Evolutionary conservation across 805 yeast genomes (phyloP).

Genomic region (Candida anglica): DNA sequence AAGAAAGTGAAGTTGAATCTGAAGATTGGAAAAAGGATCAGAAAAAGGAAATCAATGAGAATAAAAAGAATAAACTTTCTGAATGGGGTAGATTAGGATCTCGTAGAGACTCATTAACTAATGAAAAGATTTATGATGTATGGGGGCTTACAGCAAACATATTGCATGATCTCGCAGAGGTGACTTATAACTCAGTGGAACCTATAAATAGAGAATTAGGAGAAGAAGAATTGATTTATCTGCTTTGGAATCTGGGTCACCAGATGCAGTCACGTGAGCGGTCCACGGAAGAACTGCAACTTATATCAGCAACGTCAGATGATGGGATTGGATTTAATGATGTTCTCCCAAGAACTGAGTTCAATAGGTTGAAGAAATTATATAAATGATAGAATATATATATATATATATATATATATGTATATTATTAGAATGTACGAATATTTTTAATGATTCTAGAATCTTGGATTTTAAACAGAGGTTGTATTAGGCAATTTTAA

Average conservation of each 20-base stretch:
- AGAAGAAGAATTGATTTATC: constrained; percentile 63
- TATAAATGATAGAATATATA: constrained; percentile 27
- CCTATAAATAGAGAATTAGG: constrained; percentile 36
- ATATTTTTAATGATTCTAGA: too few species aligned
- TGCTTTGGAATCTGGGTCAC: constrained; percentile 48
- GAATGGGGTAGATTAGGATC: constrained; percentile 40
- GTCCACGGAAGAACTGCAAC: constrained; percentile 48
- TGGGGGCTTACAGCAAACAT: constrained; percentile 86
- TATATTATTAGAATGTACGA: background rate
- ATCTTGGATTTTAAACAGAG: too few species aligned
- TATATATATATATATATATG: too few species aligned
- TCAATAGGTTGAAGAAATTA: constrained; percentile 35
- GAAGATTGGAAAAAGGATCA: background rate
- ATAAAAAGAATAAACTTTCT: constrained; percentile 11
- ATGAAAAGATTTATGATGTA: constrained; percentile 58
- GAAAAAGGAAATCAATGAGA: constrained; percentile 5
- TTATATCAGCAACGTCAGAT: constrained; percentile 35
- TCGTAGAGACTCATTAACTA: constrained; percentile 30
- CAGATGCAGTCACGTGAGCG: constrained; percentile 49
- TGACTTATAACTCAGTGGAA: constrained; percentile 32
- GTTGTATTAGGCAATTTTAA: too few species aligned
- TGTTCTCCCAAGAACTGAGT: constrained; percentile 41
- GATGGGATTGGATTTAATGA: constrained; percentile 43
- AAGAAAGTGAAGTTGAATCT: constrained; percentile 37
- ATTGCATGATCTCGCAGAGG: constrained; percentile 62